These are phyloP conservation scores for Candida patagonica DNA, from an alignment of 805 yeast species.

Conservation along the genomic window DNA sequence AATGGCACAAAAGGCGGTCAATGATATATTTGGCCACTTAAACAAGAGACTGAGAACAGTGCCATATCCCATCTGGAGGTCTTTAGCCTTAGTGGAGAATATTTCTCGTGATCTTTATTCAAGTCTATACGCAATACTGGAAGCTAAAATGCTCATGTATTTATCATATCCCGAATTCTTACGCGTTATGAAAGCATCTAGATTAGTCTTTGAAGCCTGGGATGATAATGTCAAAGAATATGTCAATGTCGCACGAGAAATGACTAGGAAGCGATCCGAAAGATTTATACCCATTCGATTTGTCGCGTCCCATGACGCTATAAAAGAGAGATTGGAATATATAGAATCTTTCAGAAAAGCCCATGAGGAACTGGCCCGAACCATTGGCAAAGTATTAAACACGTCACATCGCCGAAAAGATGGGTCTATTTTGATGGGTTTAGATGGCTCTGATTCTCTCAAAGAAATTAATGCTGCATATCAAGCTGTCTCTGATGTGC, in stretches of 20 bases:
- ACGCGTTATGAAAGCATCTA: conserved; percentile 23
- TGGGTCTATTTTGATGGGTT: conserved; percentile 12
- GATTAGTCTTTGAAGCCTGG: conserved; percentile 37
- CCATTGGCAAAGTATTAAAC: conserved; percentile 26
- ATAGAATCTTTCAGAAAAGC: conserved; percentile 39
- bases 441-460: conserved; percentile 20
- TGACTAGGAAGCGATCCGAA: conserved; percentile 63
- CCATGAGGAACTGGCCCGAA: conserved; percentile 42
- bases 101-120: conserved; percentile 47
- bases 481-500: conserved; percentile 30
- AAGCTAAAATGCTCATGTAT: conserved; percentile 35
- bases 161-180: conserved; percentile 35
- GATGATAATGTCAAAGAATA: conserved; percentile 57
- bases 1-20: conserved; percentile 38
- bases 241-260: conserved; percentile 60
- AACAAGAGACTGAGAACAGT: conserved; percentile 48
- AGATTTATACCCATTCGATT: conserved; percentile 59
- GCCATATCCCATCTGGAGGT: conserved; percentile 54
- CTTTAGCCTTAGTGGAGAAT: conserved; percentile 57
- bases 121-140: conserved; percentile 34
- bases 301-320: conserved; percentile 32
- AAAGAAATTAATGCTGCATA: conserved; percentile 35
- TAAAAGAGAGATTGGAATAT: conserved; percentile 37
- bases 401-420: conserved; percentile 9
- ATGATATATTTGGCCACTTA: conserved; percentile 48